These are phyloP conservation scores for Zasmidium cellare DNA, from an alignment of 2,329 filamentous ascomycete genomes.

Conservation along the genomic window DNA sequence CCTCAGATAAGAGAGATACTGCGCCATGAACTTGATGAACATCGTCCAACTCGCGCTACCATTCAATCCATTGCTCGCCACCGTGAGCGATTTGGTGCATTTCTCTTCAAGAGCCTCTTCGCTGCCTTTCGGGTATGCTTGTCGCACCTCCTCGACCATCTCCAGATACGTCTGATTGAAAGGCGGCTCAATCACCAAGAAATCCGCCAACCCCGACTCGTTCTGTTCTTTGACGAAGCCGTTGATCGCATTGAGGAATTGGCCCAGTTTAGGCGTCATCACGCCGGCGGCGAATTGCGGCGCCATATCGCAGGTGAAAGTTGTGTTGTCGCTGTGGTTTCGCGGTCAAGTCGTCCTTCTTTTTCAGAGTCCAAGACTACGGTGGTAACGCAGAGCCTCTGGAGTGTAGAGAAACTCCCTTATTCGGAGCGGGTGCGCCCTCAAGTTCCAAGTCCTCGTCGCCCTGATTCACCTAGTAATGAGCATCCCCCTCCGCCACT, in stretches of 20 bases:
- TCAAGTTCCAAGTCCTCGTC: not conserved
- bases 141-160: slow-evolving; percentile 67
- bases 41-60: slow-evolving; percentile 71
- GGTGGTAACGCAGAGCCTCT: no score
- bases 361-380: no score
- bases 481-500: no score
- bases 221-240: slow-evolving; percentile 63
- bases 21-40: slow-evolving; percentile 75
- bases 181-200: slow-evolving; percentile 73
- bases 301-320: slow-evolving; percentile 6
- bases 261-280: slow-evolving; percentile 46
- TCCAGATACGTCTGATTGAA: slow-evolving; percentile 66
- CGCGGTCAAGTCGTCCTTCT: not conserved
- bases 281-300: not conserved
- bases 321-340: not conserved
- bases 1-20: slow-evolving; percentile 78
- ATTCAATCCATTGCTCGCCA: slow-evolving; percentile 64
- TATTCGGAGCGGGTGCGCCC: no score
- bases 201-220: slow-evolving; percentile 65
- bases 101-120: slow-evolving; percentile 60
- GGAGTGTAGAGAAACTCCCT: no score
- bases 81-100: slow-evolving; percentile 64
- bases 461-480: no score
- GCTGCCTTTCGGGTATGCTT: slow-evolving; percentile 52
- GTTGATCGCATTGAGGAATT: slow-evolving; percentile 68